phyloP scores from a whole-genome alignment of 2,329 filamentous ascomycete species.

The Cladophialophora yegresii region DNA sequence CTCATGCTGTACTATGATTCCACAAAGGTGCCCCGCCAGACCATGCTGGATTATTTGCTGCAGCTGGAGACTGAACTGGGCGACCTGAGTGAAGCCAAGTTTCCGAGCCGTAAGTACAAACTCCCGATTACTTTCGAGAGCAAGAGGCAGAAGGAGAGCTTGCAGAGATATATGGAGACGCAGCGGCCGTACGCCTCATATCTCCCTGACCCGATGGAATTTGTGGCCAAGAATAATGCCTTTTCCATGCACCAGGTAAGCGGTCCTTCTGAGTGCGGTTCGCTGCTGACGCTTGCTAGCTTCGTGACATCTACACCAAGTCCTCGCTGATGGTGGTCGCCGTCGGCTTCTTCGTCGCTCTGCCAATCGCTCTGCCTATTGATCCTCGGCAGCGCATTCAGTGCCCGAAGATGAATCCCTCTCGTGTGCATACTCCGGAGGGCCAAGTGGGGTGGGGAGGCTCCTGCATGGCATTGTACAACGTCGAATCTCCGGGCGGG shows the following conservation, averaged over 20 bases:
- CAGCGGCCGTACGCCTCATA: constrained; percentile 64
- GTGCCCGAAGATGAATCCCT: constrained; percentile 60
- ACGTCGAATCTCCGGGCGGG: constrained; percentile 59
- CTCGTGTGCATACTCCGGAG: constrained; percentile 58
- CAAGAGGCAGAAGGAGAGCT: constrained; percentile 49
- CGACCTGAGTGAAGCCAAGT: constrained; percentile 45
- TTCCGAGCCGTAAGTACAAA: constrained; percentile 50
- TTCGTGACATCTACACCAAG: constrained; percentile 55
- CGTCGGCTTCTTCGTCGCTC: constrained; percentile 59
- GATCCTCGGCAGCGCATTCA: constrained; percentile 58
- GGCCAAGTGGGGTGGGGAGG: constrained; percentile 60
- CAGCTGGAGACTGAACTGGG: constrained; percentile 45
- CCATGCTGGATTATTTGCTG: constrained; percentile 44
- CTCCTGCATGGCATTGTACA: constrained; percentile 57
- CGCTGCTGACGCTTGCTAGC: constrained; percentile 37
- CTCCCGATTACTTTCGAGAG: constrained; percentile 50
- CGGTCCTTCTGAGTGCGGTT: neutral
- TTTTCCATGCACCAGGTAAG: constrained; percentile 47
- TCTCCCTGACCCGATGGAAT: constrained; percentile 63
- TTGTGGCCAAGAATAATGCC: constrained; percentile 58
- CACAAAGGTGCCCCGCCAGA: constrained; percentile 43
- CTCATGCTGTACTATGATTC: constrained; percentile 52
- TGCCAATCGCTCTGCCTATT: constrained; percentile 56
- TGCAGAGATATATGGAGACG: constrained; percentile 63
- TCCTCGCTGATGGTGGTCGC: constrained; percentile 56